A percentile compares a stretch with the other conserved stretches of the same genome.
Conservation (phyloP, 805 yeast genomes). For the Kuraishia capsulata region DNA sequence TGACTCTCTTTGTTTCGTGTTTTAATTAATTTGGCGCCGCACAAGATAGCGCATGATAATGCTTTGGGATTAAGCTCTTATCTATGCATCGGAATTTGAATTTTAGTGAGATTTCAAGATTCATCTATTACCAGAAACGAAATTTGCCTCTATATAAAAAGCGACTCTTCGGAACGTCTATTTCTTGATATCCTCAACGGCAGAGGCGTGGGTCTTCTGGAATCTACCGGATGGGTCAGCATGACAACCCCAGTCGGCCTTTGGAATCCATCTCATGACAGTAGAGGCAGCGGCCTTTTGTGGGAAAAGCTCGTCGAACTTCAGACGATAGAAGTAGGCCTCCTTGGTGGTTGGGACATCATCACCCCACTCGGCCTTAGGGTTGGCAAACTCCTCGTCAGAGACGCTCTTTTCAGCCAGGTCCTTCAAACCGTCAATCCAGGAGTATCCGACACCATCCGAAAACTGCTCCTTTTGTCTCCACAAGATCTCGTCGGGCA, state of each 20-base stretch:
- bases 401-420: constrained; percentile 79
- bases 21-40: too few relatives aligned
- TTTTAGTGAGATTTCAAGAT: too few relatives aligned
- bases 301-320: constrained; percentile 90
- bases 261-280: constrained; percentile 99
- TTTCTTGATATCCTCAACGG: constrained; percentile 23
- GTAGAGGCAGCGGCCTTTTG: constrained; percentile 89
- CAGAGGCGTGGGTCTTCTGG: constrained; percentile 80
- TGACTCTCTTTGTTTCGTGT: too few relatives aligned
- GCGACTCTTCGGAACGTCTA: neutral
- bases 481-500: constrained; percentile 96
- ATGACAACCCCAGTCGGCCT: constrained; percentile 99
- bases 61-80: too few relatives aligned
- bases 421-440: constrained; percentile 98
- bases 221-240: constrained; percentile 98
- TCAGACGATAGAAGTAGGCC: constrained; percentile 97
- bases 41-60: too few relatives aligned
- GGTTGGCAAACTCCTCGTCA: constrained; percentile 85
- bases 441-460: constrained; percentile 98
- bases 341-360: constrained; percentile 97
- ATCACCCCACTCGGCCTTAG: constrained; percentile 93
- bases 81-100: too few relatives aligned
- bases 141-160: too few relatives aligned
- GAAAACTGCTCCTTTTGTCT: constrained; percentile 99
- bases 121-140: too few relatives aligned